Percentiles rank a stretch among this genome's conserved stretches.
phyloP scores from a whole-genome alignment of 2,329 filamentous ascomycete species.

The Monosporascus sp. region DNA sequence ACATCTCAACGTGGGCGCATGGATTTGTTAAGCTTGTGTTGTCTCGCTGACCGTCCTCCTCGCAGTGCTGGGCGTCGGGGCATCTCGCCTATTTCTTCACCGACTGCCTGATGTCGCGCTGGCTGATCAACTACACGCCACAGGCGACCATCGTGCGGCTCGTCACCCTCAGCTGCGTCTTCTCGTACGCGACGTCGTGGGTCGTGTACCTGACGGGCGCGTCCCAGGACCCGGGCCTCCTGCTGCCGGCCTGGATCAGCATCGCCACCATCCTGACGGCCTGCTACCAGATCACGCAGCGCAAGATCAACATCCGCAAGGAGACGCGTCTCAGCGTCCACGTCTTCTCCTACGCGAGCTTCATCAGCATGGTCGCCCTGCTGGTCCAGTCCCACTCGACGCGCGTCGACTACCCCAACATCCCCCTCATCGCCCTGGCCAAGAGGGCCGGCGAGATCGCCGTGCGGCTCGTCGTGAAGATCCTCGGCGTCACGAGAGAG shows the following conservation, averaged over 20 bases:
- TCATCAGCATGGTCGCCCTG: conserved; percentile 67
- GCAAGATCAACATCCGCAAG: conserved; percentile 73
- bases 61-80: conserved; percentile 67
- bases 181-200: conserved; percentile 70
- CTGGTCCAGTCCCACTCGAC: conserved; percentile 62
- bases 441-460: conserved; percentile 15
- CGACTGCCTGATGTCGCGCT: conserved; percentile 79
- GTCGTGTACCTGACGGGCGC: conserved; percentile 66
- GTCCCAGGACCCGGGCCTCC: conserved; percentile 62
- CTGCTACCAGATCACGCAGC: conserved; percentile 71
- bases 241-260: conserved; percentile 72
- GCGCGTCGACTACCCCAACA: conserved; percentile 53
- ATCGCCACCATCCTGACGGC: conserved; percentile 71
- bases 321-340: conserved; percentile 74
- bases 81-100: conserved; percentile 81
- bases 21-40: background rate
- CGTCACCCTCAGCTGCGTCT: conserved; percentile 66
- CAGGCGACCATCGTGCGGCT: conserved; percentile 76
- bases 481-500: conserved; percentile 22
- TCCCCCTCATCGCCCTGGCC: conserved; percentile 18
- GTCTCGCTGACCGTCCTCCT: conserved; percentile 1
- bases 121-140: conserved; percentile 81
- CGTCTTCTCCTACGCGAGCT: conserved; percentile 71
- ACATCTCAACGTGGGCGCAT: background rate
- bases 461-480: conserved; percentile 17